Evolutionary conservation across 2,329 filamentous ascomycete genomes (phyloP).

Genomic region (Calonectria multiphialidica): DNA sequence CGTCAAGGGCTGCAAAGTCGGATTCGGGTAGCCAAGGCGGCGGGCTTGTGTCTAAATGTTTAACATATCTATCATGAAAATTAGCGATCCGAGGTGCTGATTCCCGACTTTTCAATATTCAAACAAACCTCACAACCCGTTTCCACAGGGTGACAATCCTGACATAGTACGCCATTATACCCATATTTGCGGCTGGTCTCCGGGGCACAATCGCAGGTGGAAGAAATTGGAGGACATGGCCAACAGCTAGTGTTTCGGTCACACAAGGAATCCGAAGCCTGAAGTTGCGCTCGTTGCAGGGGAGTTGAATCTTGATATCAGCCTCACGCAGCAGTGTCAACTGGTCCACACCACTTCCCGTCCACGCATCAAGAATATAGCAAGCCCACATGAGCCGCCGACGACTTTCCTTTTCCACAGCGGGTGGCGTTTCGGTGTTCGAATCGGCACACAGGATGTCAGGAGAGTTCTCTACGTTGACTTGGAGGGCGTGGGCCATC

Average conservation of each 20-base stretch:
- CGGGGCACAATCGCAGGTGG: slow-evolving; percentile 54
- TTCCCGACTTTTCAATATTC: not conserved
- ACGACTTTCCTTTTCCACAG: slow-evolving; percentile 53
- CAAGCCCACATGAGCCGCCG: slow-evolving; percentile 57
- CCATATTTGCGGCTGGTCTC: slow-evolving; percentile 56
- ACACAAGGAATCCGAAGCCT: slow-evolving; percentile 55
- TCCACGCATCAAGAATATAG: slow-evolving; percentile 56
- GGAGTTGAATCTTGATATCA: slow-evolving; percentile 56
- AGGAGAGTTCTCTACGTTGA: slow-evolving; percentile 52
- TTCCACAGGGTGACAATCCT: slow-evolving; percentile 57
- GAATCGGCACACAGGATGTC: slow-evolving; percentile 53
- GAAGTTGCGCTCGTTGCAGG: slow-evolving; percentile 55
- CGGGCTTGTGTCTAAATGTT: slow-evolving; percentile 52
- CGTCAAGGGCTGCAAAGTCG: slow-evolving; percentile 55
- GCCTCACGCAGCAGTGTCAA: slow-evolving; percentile 53
- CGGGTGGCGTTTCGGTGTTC: slow-evolving; percentile 46
- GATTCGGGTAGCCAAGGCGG: slow-evolving; percentile 59
- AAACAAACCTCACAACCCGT: slow-evolving; percentile 50
- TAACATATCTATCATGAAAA: slow-evolving; percentile 51
- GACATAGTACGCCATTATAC: slow-evolving; percentile 58
- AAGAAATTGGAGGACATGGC: slow-evolving; percentile 55
- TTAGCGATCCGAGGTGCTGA: slow-evolving; percentile 17
- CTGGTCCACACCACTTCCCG: slow-evolving; percentile 54
- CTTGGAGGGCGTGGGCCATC: slow-evolving; percentile 56
- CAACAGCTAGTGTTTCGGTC: slow-evolving; percentile 55